Conservation (phyloP, 192 early-diverging fungal genomes). For the Phycomyces nitens region DNA sequence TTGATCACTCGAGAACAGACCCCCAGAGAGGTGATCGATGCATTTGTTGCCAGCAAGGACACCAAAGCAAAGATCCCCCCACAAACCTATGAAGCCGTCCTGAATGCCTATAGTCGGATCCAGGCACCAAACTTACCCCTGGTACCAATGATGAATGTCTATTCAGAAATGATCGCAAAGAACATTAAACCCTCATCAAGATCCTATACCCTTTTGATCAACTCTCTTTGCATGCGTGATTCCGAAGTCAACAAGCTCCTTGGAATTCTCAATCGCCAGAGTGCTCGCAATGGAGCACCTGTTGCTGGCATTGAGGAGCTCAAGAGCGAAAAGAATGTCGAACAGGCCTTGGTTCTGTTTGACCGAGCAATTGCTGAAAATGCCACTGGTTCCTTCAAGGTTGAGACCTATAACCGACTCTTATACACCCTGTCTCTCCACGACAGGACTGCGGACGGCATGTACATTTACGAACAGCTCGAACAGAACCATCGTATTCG, state of each 20-base stretch:
- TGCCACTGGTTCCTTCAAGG: constrained; percentile 22
- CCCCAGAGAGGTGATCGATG: constrained; percentile 15
- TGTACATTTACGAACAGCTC: constrained; percentile 34
- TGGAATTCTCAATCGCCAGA: constrained; percentile 17
- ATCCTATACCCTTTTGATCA: constrained; percentile 32
- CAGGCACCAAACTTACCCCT: constrained; percentile 13
- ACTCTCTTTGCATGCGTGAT: constrained; percentile 24
- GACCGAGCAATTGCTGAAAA: constrained; percentile 24
- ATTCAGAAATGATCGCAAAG: constrained; percentile 26
- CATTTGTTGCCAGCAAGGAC: constrained; percentile 13
- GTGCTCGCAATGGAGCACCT: constrained; percentile 15
- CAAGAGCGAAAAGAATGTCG: constrained; percentile 32
- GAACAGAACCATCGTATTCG: constrained; percentile 23
- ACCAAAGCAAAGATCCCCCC: neutral
- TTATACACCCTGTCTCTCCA: constrained; percentile 19
- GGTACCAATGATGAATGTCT: constrained; percentile 20
- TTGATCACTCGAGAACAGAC: neutral
- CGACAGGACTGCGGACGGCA: constrained; percentile 25
- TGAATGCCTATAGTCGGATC: constrained; percentile 15
- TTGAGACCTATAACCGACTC: constrained; percentile 31
- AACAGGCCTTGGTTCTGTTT: constrained; percentile 34
- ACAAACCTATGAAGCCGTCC: constrained; percentile 26
- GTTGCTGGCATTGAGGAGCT: constrained; percentile 13
- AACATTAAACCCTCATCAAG: constrained; percentile 23
- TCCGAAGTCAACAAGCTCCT: constrained; percentile 26